phyloP scores from a whole-genome alignment of 805 yeast genomes.

The Cyberlindnera veronae region DNA sequence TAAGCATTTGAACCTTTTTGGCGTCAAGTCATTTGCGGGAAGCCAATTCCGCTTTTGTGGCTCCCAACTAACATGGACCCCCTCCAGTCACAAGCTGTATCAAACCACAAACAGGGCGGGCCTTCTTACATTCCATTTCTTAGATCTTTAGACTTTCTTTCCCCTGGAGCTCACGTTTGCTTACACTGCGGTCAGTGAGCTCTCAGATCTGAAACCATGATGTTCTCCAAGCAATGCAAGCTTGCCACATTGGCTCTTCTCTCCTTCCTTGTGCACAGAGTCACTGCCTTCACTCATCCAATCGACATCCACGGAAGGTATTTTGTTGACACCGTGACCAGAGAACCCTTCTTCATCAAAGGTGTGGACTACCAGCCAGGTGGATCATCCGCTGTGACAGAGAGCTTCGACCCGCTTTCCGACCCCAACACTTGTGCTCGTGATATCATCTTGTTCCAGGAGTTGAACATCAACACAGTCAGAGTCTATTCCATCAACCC shows the following conservation, averaged over 20 bases:
- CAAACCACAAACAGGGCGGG: not conserved
- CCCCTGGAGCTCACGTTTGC: not conserved
- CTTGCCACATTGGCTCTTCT: not conserved
- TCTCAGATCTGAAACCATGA: not conserved
- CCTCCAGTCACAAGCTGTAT: too few relatives aligned
- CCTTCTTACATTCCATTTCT: not conserved
- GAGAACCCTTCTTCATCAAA: slow-evolving; percentile 71
- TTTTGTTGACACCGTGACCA: slow-evolving; percentile 71
- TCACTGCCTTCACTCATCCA: slow-evolving; percentile 49
- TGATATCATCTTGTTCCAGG: slow-evolving; percentile 77
- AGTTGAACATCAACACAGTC: slow-evolving; percentile 80
- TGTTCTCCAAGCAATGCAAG: not conserved
- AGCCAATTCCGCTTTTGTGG: slow-evolving; percentile 2
- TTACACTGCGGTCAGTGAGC: not conserved
- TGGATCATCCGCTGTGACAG: slow-evolving; percentile 75
- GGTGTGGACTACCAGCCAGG: slow-evolving; percentile 98
- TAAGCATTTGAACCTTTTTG: too few relatives aligned
- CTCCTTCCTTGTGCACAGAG: not conserved
- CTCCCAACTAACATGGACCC: not conserved
- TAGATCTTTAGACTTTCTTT: too few relatives aligned
- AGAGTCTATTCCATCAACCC: slow-evolving; percentile 88
- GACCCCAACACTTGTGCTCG: slow-evolving; percentile 71
- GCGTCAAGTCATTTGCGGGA: too few relatives aligned
- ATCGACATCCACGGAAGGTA: slow-evolving; percentile 65
- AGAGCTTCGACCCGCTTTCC: slow-evolving; percentile 67